Percentiles rank a stretch among this genome's conserved stretches.
phyloP scores from a whole-genome alignment of 108 stramenopile species.

The Thalassiosira profunda region DNA sequence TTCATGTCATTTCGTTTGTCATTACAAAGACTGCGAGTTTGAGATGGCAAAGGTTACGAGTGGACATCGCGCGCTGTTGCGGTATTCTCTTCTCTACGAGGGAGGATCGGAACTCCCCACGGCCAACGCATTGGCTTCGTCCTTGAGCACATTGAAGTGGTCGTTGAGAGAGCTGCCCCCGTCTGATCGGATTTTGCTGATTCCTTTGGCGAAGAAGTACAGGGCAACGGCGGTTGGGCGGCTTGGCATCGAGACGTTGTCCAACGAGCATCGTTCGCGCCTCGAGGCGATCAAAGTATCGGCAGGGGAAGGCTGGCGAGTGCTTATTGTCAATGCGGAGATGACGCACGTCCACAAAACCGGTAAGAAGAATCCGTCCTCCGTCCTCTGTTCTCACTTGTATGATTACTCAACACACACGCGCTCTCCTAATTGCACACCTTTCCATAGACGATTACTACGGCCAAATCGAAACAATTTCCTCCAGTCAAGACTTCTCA shows the following conservation, averaged over 20 bases:
- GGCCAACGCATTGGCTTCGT: background rate
- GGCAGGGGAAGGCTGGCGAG: background rate
- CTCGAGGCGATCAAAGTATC: background rate
- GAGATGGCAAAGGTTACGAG: slow-evolving; percentile 10
- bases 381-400: too few relatives aligned
- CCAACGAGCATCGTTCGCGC: background rate
- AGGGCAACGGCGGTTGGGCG: background rate
- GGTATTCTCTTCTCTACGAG: slow-evolving; percentile 26
- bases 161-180: background rate
- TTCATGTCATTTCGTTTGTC: slow-evolving; percentile 29
- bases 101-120: background rate
- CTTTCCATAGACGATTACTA: too few relatives aligned
- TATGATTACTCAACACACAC: too few relatives aligned
- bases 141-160: background rate
- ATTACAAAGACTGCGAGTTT: slow-evolving; percentile 21
- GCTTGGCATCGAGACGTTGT: background rate
- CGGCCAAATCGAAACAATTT: too few relatives aligned
- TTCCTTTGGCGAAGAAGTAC: background rate
- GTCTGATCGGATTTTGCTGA: background rate
- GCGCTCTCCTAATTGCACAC: too few relatives aligned
- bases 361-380: too few relatives aligned
- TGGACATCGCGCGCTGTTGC: slow-evolving; percentile 21
- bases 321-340: slow-evolving; percentile 4
- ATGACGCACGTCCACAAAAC: background rate
- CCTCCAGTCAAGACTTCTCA: too few relatives aligned